phyloP scores from a whole-genome alignment of 2,329 filamentous ascomycete species.

The Trichoderma atrobrunneum region DNA sequence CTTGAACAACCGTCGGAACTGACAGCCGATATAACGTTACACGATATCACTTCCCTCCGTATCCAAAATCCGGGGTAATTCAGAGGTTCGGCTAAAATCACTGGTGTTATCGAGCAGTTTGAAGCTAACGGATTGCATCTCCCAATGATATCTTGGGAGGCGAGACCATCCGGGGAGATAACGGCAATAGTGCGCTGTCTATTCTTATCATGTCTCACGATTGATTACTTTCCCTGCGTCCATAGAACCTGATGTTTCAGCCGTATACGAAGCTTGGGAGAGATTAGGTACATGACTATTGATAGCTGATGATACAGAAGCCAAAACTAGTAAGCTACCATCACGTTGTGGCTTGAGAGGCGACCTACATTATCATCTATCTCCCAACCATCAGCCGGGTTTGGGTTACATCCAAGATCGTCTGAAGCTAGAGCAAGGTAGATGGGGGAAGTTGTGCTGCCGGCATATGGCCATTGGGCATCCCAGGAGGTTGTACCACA shows the following conservation, averaged over 20 bases:
- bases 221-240: not conserved
- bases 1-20: slow-evolving; percentile 1
- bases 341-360: not conserved
- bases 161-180: not conserved
- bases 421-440: not conserved
- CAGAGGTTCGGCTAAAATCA: slow-evolving; percentile 3
- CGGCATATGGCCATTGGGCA: not conserved
- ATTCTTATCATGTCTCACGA: not conserved
- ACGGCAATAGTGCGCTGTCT: not conserved
- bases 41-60: not conserved
- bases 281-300: not conserved
- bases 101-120: not conserved
- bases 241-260: not conserved
- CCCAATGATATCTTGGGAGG: not conserved
- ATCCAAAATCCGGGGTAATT: not conserved
- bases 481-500: not conserved
- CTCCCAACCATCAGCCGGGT: not conserved
- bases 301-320: not conserved
- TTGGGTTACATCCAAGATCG: slow-evolving; percentile 1
- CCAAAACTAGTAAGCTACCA: not conserved
- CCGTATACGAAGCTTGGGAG: not conserved
- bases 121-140: not conserved
- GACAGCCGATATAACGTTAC: slow-evolving; percentile 9
- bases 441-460: not conserved
- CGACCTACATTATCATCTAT: not conserved